Evolutionary conservation across 352 stramenopile genomes (phyloP).

Genomic region (Elongisporangium prolatum): DNA sequence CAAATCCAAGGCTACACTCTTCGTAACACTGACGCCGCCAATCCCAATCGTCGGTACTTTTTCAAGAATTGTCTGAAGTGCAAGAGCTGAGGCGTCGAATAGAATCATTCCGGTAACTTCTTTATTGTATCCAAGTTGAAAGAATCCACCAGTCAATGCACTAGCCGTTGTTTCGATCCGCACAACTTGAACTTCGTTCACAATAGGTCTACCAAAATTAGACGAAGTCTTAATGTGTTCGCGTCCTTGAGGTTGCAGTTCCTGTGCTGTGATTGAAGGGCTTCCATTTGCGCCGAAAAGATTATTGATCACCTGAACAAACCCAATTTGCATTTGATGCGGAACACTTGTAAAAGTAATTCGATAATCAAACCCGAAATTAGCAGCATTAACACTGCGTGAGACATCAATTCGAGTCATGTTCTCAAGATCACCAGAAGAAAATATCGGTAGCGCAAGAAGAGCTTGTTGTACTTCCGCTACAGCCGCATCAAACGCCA

Average conservation of each 20-base stretch:
- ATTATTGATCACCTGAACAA: slow-evolving; percentile 51
- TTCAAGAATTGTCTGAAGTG: slow-evolving; percentile 73
- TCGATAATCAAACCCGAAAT: slow-evolving; percentile 70
- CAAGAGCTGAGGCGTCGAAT: slow-evolving; percentile 54
- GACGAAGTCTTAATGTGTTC: slow-evolving; percentile 74
- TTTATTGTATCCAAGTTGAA: slow-evolving; percentile 67
- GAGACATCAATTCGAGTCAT: slow-evolving; percentile 42
- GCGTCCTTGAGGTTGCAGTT: slow-evolving; percentile 28
- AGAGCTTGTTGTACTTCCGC: slow-evolving; percentile 62
- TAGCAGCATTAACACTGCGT: slow-evolving; percentile 31
- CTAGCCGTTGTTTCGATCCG: slow-evolving; percentile 33
- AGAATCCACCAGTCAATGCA: slow-evolving; percentile 36
- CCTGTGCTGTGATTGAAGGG: slow-evolving; percentile 19
- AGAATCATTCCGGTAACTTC: slow-evolving; percentile 53
- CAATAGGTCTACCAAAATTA: slow-evolving; percentile 40
- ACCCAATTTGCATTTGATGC: slow-evolving; percentile 23
- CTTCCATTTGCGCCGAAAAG: slow-evolving; percentile 51
- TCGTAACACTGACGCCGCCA: slow-evolving; percentile 36
- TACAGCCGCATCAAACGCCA: slow-evolving; percentile 82
- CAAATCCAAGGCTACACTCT: slow-evolving; percentile 17
- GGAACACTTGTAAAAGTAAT: slow-evolving; percentile 60
- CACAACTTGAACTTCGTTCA: slow-evolving; percentile 74
- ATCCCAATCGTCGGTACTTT: slow-evolving; percentile 47
- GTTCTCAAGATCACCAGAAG: slow-evolving; percentile 6
- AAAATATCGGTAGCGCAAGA: slow-evolving; percentile 47